phyloP scores from a whole-genome alignment of 2,329 filamentous ascomycete species.

The Lasiodiplodia theobromae region DNA sequence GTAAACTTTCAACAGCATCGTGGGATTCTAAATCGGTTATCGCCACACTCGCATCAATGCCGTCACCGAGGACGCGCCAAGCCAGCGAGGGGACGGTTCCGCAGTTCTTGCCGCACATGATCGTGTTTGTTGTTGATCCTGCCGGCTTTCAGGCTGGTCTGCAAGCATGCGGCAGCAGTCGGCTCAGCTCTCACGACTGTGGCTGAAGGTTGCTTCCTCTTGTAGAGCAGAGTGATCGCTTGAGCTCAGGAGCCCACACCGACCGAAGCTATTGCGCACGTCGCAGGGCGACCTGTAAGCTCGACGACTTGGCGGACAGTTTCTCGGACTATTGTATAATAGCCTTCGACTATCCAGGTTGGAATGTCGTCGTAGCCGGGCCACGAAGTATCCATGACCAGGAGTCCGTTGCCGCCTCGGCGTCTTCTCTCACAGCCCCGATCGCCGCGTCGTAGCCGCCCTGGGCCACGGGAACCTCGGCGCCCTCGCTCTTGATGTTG shows the following conservation, averaged over 20 bases:
- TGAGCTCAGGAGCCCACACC: slow-evolving; percentile 78
- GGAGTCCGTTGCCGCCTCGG: slow-evolving; percentile 45
- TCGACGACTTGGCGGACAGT: slow-evolving; percentile 66
- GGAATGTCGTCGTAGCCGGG: slow-evolving; percentile 72
- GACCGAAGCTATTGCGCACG: slow-evolving; percentile 68
- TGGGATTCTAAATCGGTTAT: slow-evolving; percentile 71
- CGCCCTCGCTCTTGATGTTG: slow-evolving; percentile 69
- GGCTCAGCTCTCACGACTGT: slow-evolving; percentile 74
- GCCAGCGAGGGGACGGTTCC: slow-evolving; percentile 71
- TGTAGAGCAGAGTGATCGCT: slow-evolving; percentile 71
- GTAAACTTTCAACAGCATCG: slow-evolving; percentile 62
- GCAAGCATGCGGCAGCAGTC: slow-evolving; percentile 67
- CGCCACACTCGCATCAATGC: slow-evolving; percentile 67
- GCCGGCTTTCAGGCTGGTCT: slow-evolving; percentile 56
- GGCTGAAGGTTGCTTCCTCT: slow-evolving; percentile 44
- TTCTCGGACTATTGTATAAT: slow-evolving; percentile 75
- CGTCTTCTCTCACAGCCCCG: slow-evolving; percentile 49
- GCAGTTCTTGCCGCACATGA: slow-evolving; percentile 78
- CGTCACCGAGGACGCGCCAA: slow-evolving; percentile 65
- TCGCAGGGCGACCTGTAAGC: slow-evolving; percentile 47
- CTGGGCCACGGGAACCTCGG: slow-evolving; percentile 61
- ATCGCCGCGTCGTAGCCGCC: slow-evolving; percentile 72
- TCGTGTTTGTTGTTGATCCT: slow-evolving; percentile 57
- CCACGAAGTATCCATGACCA: slow-evolving; percentile 75
- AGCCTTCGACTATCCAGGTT: slow-evolving; percentile 78